Conservation (phyloP, 495 filamentous ascomycete species). For the Aspergillus affinis region DNA sequence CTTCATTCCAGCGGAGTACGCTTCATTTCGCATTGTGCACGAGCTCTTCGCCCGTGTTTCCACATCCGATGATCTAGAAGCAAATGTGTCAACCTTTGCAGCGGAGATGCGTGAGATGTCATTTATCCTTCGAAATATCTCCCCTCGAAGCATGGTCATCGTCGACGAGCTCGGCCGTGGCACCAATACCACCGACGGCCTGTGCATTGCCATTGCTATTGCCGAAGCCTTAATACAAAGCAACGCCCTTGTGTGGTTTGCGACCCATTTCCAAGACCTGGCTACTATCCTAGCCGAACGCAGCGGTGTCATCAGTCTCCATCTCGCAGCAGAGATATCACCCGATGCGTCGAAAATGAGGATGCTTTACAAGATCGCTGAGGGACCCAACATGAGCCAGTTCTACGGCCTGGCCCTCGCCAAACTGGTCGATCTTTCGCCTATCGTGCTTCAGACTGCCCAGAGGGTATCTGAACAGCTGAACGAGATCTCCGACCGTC, state of each 20-base stretch:
- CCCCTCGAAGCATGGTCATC: slow-evolving; percentile 73
- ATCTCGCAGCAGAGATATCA: slow-evolving; percentile 70
- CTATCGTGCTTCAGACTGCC: slow-evolving; percentile 64
- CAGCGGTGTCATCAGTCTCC: slow-evolving; percentile 74
- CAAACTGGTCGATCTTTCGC: slow-evolving; percentile 70
- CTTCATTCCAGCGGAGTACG: slow-evolving; percentile 85
- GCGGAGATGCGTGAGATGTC: slow-evolving; percentile 96
- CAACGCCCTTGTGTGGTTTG: slow-evolving; percentile 81
- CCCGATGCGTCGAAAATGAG: slow-evolving; percentile 57
- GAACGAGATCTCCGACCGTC: slow-evolving; percentile 49
- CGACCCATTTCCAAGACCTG: slow-evolving; percentile 86
- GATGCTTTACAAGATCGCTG: slow-evolving; percentile 80
- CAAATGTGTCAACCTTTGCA: slow-evolving; percentile 89
- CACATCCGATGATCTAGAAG: slow-evolving; percentile 83
- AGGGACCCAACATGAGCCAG: slow-evolving; percentile 67
- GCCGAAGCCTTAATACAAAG: slow-evolving; percentile 82
- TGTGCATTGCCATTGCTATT: slow-evolving; percentile 85
- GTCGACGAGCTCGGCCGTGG: slow-evolving; percentile 93
- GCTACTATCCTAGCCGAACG: slow-evolving; percentile 72
- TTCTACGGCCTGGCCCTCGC: slow-evolving; percentile 81
- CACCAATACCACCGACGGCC: slow-evolving; percentile 84
- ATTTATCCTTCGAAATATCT: slow-evolving; percentile 80
- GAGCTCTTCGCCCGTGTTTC: slow-evolving; percentile 87
- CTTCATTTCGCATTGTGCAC: slow-evolving; percentile 74
- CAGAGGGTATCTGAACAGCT: slow-evolving; percentile 62